Evolutionary conservation across 306 rosid species (phyloP), one percentile per base, ranked within the genome.

Genomic region (Quercus rubra): DNA sequence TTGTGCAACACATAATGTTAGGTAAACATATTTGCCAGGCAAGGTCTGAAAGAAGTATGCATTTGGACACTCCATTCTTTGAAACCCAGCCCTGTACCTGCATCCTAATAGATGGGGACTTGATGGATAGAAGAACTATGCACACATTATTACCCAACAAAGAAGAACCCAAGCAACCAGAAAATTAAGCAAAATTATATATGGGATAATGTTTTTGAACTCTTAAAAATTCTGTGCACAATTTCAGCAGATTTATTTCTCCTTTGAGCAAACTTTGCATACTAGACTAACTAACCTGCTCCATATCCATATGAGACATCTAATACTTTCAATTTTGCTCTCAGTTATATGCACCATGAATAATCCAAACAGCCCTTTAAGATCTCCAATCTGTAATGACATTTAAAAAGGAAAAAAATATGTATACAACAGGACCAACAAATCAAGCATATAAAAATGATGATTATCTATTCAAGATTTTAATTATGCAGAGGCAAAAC

Each of bases 291-390:
- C 23, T 35, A 86, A 95, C 99, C 96, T 75, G 94, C 91, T 80
- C 89, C 95, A 58, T 15, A 27, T 67, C 99, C 97, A 74, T 77
- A 89, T 12, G 99, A 91, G 77, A 81, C 66, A 81, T 95, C 99
- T 70, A 95, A 71, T 58, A 95, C 91, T 87, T 95, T 91, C 82
- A 88, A 75, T 78, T 91, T 95, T 64, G 80, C 88, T 88, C 99
- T 88, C 83, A 95, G 73, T 28, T 73, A 95, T 77, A 87, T 85
- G 82, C 63, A 88, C 92, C 98, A 88, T 91, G 64, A 92, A 3
- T 77, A 95, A 89, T 78, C 99, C 98, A 63, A 91, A 83, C 15
- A 92, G 77, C 70, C 98, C 98, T 78, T 90, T 92, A 59, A 95
- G 91, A 86, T 95, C 99, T 81, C 98, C 99, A 81, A 92, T 64